phyloP scores from a whole-genome alignment of 2,329 filamentous ascomycete genomes.

The Venturia nashicola region DNA sequence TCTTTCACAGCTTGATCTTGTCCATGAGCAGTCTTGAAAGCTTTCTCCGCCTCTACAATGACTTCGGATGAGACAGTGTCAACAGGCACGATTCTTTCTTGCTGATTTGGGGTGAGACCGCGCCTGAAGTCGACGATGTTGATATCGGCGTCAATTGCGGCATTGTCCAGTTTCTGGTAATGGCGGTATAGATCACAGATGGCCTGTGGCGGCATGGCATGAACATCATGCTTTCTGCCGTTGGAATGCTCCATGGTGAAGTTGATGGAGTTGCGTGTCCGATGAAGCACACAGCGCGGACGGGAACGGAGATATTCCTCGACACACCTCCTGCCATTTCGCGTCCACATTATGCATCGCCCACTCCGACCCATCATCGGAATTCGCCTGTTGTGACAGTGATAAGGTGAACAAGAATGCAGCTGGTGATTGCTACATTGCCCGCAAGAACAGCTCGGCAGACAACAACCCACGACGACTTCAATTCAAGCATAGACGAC shows the following conservation, averaged over 20 bases:
- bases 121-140: slow-evolving; percentile 9
- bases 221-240: slow-evolving; percentile 6
- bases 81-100: background rate
- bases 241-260: background rate
- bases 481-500: too few relatives aligned
- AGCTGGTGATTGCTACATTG: too few relatives aligned
- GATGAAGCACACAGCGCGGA: background rate
- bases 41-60: background rate
- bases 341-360: background rate
- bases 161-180: slow-evolving; percentile 6
- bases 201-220: slow-evolving; percentile 5
- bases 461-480: too few relatives aligned
- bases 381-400: background rate
- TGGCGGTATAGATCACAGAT: slow-evolving; percentile 1
- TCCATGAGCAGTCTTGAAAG: background rate
- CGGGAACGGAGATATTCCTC: background rate
- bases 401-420: too few relatives aligned
- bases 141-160: slow-evolving; percentile 2
- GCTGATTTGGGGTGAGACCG: slow-evolving; percentile 4
- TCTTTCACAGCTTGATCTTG: background rate
- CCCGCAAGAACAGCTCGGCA: too few relatives aligned
- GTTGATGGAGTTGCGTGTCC: background rate
- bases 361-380: background rate
- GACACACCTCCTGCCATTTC: background rate
- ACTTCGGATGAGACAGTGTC: background rate